Conservation (phyloP, 1,284 basidiomycete species). For the Inonotus obliquus region DNA sequence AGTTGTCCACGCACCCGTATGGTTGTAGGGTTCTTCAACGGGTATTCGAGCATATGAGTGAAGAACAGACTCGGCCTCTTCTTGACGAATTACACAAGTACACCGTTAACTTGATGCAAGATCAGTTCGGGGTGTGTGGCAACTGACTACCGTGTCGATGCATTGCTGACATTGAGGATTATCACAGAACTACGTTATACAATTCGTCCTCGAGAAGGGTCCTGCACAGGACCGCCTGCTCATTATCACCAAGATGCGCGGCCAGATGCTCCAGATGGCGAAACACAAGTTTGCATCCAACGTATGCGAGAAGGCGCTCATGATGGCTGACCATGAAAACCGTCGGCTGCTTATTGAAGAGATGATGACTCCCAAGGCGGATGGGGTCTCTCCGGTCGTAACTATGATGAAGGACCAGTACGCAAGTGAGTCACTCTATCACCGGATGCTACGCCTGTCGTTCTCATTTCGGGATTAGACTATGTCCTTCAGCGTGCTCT, state of each 20-base stretch:
- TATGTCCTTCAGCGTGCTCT: constrained; percentile 80
- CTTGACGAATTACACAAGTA: constrained; percentile 83
- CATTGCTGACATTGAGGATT: constrained; percentile 14
- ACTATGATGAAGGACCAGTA: constrained; percentile 91
- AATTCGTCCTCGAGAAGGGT: constrained; percentile 88
- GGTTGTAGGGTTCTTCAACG: constrained; percentile 95
- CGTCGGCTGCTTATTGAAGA: constrained; percentile 75
- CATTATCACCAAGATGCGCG: constrained; percentile 71
- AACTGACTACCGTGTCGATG: constrained; percentile 9
- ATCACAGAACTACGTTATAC: constrained; percentile 86
- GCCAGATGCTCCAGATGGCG: constrained; percentile 76
- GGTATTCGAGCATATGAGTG: constrained; percentile 82
- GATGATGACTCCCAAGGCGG: constrained; percentile 63
- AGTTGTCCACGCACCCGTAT: constrained; percentile 87
- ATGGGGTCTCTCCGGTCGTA: constrained; percentile 60
- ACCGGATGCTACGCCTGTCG: constrained; percentile 9
- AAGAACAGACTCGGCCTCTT: constrained; percentile 64
- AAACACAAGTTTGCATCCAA: constrained; percentile 97
- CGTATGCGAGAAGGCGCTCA: constrained; percentile 90
- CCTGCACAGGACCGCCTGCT: constrained; percentile 61
- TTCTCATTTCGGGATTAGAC: constrained; percentile 38
- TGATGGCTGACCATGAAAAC: constrained; percentile 58
- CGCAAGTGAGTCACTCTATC: constrained; percentile 57
- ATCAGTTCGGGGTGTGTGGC: constrained; percentile 79
- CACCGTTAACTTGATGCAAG: constrained; percentile 70